Base-by-base conservation (phyloP, 257 asterid species). In the Cynanchum wilfordii region DNA sequence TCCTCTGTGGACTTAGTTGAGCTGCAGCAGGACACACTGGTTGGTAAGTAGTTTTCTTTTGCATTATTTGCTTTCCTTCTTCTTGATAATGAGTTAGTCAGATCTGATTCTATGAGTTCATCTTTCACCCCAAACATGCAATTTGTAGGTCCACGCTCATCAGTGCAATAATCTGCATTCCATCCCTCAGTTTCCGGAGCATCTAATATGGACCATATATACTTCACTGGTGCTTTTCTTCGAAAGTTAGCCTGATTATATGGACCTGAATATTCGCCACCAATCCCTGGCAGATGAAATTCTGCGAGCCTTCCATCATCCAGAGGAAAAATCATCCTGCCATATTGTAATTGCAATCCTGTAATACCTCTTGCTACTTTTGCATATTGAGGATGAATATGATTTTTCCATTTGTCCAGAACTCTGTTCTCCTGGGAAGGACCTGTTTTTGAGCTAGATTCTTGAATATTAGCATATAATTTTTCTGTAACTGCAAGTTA, bases 181-280 rank as follows among this genome's bases (percentile, higher is more conserved):
- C 98, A 93, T 51, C 98, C 98, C 82, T 93, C 98, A 0, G 89
- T 84, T 79, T 90, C 97, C 0, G 98, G 97, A 68, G 96, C 90
- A 58, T 93, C 97, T 76, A 90, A 4, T 27, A 88, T 17, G 2
- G 96, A 90, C 98, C 98, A 93, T 3, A 88, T 87, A n/a, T 90
- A 87, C 72, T 82, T 90, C 29, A 73, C 76, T 17, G 76, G 47
- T 5, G 88, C 73, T 80, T 81, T 93, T 79, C 92, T 83, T 52
- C 90, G 72, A 42, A 78, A 56, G 54, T 78, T 86, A 40, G 79
- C 64, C 9, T 79, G 88, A 29, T 84, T 49, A 20, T 73, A 83
- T 0, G 96, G 97, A 70, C 91, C 95, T 4, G 82, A 44, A 63
- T 40, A 70, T 77, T 92, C 93, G 33, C 95, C 95, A 1, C 96